Evolutionary conservation across 306 rosid species (phyloP), one percentile per base, ranked within the genome.

Genomic region (Gynostemma pentaphyllum): DNA sequence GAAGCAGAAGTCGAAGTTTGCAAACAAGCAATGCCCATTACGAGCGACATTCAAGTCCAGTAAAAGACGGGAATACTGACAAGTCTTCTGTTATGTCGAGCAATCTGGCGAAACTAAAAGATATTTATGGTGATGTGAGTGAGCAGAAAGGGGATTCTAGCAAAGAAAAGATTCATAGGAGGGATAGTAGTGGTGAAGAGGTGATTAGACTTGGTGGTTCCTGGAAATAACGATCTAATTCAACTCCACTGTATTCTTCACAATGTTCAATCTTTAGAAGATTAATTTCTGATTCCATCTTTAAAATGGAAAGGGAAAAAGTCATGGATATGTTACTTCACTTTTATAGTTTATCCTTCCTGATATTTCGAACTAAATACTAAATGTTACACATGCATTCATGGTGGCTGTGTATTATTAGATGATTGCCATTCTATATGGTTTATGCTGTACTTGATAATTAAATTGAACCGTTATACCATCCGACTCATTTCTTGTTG

Each of bases 61-160:
- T n/a, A 11, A 71, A 75, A 70, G 88, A 81, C 5, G 94, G 47
- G 21, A 71, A 65, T 56, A 87, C 79, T 62, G 82, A 79, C 15
- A 88, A 71, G 82, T 44, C 80, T 22, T 76, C 86, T 2, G 14
- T 5, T 32, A 79, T 80, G 46, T 84, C 96, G 37, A 84, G 84
- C 75, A 92, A 88, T 78, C 82, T 92, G 49, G 99, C 99, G n/a
- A 88, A 86, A 71, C 91, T 92, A 22, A 79, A 81, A 74, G 95
- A 92, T 69, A 79, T 92, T 46, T 92, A 92, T 55, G 99, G 99
- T 48, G 99, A 88, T 76, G 50, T 78, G 51, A 77, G 94, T 46
- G 78, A 70, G 42, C 73, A 74, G 66, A 84, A 84, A 74, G 88
- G 83, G 44, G 87, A 79, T 70, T 62, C 81, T 26, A 69, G 71